Base-by-base conservation (phyloP, 2,329 filamentous ascomycete genomes). In the Alternaria postmessia region DNA sequence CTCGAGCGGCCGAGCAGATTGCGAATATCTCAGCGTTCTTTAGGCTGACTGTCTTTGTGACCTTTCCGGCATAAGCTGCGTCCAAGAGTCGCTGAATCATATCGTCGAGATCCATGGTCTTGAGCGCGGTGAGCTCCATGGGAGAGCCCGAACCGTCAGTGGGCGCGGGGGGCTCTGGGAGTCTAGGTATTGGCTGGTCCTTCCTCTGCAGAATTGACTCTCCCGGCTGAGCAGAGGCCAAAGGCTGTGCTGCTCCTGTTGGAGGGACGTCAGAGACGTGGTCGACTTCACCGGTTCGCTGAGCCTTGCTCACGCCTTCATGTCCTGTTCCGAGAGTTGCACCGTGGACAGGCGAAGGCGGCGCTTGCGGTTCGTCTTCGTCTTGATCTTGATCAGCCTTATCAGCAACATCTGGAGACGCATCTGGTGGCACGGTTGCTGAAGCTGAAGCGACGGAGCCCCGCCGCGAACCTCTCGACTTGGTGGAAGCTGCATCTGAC, bases 1-100 rank as follows among this genome's bases (percentile, higher is more conserved):
- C 95, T 59, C 94, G 88, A 4, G 91, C 94, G 57, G 93, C 91
- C 64, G 91, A 88, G 78, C 95, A 99, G 66, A 99, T 94, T 61
- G 94, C 93, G 47, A 90, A 91, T 66, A 99, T 98, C 79, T 99
- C 95, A 39, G 95, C 95, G 76, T 99, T 98, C 84, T 97, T 97
- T 62, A 99, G 84, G 71, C 94, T 97, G 24, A 98, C 94, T 22
- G 93, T 93, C 84, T 99, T 99, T 64, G 95, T 98, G 70, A 97
- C 92, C 80, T 99, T 99, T 67, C 93, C 93, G 44, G 93, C 91
- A 76, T 99, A 99, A 12, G 92, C 95, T 9, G 95, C 94, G 79
- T 99, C 95, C 54, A 99, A 84, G 43, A 99, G 86, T 43, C 95
- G 89, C 72, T 94, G 93, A 76, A 99, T 99, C 85, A 96, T 97